Evolutionary conservation across 1,284 basidiomycete genomes (phyloP).

Genomic region (Sanghuangporus sanghuang): DNA sequence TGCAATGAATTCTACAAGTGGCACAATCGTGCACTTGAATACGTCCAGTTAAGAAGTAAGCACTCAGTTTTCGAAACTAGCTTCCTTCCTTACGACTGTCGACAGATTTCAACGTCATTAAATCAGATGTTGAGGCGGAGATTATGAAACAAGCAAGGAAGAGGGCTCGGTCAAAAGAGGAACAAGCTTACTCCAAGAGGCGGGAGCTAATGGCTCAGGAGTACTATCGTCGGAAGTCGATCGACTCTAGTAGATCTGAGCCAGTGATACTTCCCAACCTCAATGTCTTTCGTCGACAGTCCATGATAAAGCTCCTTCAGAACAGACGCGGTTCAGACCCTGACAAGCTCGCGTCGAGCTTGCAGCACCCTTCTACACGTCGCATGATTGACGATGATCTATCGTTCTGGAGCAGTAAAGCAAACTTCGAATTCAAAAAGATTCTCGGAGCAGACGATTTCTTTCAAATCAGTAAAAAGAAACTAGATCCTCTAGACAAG

Average conservation of each 20-base stretch:
- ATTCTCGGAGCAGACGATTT: constrained; percentile 46
- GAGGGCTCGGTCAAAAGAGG: constrained; percentile 25
- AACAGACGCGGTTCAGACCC: constrained; percentile 16
- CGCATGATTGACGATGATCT: constrained; percentile 37
- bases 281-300: constrained; percentile 38
- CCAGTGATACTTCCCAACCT: constrained; percentile 34
- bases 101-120: constrained; percentile 27
- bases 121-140: constrained; percentile 28
- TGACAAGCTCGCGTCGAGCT: constrained; percentile 21
- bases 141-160: constrained; percentile 26
- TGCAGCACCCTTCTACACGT: constrained; percentile 29
- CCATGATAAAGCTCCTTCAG: constrained; percentile 36
- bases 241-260: constrained; percentile 1
- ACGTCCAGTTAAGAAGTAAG: constrained; percentile 29
- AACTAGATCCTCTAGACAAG: constrained; percentile 51
- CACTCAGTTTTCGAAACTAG: constrained; percentile 1
- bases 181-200: constrained; percentile 22
- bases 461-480: constrained; percentile 39
- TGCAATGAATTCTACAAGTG: constrained; percentile 32
- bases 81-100: neutral
- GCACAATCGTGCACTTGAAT: constrained; percentile 32
- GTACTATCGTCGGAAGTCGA: constrained; percentile 30
- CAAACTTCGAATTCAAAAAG: constrained; percentile 37
- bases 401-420: constrained; percentile 40
- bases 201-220: constrained; percentile 28